These are phyloP conservation scores for Boletus rufocinnamomeus DNA, from an alignment of 768 basidiomycete species.

Conservation along the genomic window DNA sequence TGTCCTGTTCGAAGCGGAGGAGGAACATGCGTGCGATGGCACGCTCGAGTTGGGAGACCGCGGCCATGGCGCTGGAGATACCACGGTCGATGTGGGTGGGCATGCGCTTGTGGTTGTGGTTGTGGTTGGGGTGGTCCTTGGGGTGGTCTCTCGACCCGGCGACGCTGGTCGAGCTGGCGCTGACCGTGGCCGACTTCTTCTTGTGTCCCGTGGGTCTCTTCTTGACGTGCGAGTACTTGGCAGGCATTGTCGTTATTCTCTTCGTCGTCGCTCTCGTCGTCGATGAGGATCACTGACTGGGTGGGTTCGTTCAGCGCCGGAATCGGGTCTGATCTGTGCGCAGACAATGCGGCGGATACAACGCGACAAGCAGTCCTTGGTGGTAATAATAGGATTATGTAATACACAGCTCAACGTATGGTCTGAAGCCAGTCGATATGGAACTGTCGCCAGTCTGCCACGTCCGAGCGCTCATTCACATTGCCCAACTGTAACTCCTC, in stretches of 20 bases:
- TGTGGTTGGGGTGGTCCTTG: constrained; percentile 37
- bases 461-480: background rate
- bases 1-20: constrained; percentile 72
- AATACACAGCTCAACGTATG: constrained; percentile 16
- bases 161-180: constrained; percentile 31
- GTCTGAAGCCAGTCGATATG: constrained; percentile 44
- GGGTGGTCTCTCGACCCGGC: constrained; percentile 18
- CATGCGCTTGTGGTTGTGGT: constrained; percentile 36
- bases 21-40: constrained; percentile 68
- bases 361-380: background rate
- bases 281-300: constrained; percentile 7
- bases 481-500: too few species aligned
- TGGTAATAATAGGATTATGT: constrained; percentile 16
- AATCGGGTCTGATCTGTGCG: constrained; percentile 18
- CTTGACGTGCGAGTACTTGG: constrained; percentile 77
- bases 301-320: background rate
- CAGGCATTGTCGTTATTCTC: constrained; percentile 48
- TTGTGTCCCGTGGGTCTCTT: constrained; percentile 54
- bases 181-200: constrained; percentile 42
- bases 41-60: constrained; percentile 67
- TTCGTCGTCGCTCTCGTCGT: constrained; percentile 24
- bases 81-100: constrained; percentile 55
- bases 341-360: constrained; percentile 14
- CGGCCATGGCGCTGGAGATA: constrained; percentile 56
- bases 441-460: constrained; percentile 56